Evolutionary conservation across 2,329 filamentous ascomycete species (phyloP).

Genomic region (Colletotrichum sp.): DNA sequence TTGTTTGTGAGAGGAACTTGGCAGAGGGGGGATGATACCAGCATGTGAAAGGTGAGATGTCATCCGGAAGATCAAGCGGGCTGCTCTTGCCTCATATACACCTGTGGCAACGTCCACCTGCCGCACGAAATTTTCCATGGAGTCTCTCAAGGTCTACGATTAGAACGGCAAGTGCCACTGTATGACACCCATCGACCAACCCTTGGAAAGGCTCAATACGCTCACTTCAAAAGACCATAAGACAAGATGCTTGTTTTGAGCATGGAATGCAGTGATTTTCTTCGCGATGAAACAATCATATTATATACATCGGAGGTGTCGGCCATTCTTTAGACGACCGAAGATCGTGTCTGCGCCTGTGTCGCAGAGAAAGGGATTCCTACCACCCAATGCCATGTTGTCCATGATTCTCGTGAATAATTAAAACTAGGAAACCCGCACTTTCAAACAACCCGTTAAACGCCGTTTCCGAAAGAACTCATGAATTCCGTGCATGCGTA

Average conservation of each 20-base stretch:
- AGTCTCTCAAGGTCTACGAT: background rate
- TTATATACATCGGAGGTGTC: background rate
- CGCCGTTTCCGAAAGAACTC: background rate
- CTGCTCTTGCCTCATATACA: background rate
- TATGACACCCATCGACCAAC: background rate
- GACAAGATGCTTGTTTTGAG: background rate
- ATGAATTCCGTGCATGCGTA: background rate
- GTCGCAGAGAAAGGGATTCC: background rate
- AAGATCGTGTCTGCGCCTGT: background rate
- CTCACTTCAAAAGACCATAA: background rate
- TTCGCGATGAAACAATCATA: background rate
- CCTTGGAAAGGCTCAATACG: background rate
- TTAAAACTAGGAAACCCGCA: background rate
- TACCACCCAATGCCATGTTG: background rate
- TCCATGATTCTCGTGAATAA: background rate
- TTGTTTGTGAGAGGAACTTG: too few species aligned
- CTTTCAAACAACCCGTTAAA: background rate
- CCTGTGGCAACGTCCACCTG: background rate
- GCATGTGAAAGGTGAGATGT: background rate
- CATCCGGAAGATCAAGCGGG: background rate
- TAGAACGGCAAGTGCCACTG: background rate
- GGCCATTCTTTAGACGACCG: background rate
- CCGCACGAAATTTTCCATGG: background rate
- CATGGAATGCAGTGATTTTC: background rate
- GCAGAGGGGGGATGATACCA: background rate